phyloP scores from a whole-genome alignment of 768 basidiomycete species.

The Phlebiopsis flavidoalba region DNA sequence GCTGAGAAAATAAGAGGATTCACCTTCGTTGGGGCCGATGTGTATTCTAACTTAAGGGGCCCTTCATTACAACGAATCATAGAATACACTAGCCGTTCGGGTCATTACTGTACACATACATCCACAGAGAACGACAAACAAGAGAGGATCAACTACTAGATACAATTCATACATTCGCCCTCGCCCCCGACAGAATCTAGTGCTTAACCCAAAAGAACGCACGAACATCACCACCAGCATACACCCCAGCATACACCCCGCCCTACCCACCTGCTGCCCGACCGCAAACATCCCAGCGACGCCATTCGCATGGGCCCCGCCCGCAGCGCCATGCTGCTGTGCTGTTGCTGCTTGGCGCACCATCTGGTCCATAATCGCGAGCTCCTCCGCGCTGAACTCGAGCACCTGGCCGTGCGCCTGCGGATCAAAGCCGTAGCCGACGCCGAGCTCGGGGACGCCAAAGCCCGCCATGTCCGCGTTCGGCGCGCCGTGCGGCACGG shows the following conservation, averaged over 20 bases:
- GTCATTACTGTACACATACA: not conserved
- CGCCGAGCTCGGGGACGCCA: conserved; percentile 15
- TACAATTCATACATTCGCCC: not conserved
- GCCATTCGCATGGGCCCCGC: not conserved
- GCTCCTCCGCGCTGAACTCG: conserved; percentile 22
- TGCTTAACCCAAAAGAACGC: not conserved
- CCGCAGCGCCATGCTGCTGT: not conserved
- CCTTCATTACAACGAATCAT: conserved; percentile 2
- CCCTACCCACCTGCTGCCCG: not conserved
- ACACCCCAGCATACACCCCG: not conserved
- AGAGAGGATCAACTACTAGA: not conserved
- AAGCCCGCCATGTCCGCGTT: conserved; percentile 5
- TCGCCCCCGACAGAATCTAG: not conserved
- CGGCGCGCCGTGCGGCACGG: not conserved
- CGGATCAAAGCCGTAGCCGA: conserved; percentile 14
- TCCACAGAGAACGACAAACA: not conserved
- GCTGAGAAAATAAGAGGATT: no score
- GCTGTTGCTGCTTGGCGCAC: conserved; percentile 15
- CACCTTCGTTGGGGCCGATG: no score
- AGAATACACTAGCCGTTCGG: not conserved
- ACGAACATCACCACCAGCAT: not conserved
- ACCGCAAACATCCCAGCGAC: not conserved
- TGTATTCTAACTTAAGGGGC: not conserved
- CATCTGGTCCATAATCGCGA: conserved; percentile 25
- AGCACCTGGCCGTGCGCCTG: conserved; percentile 13